These are phyloP conservation scores for Thraustochytrium sp. DNA, from an alignment of 352 stramenopile genomes.

Conservation along the genomic window DNA sequence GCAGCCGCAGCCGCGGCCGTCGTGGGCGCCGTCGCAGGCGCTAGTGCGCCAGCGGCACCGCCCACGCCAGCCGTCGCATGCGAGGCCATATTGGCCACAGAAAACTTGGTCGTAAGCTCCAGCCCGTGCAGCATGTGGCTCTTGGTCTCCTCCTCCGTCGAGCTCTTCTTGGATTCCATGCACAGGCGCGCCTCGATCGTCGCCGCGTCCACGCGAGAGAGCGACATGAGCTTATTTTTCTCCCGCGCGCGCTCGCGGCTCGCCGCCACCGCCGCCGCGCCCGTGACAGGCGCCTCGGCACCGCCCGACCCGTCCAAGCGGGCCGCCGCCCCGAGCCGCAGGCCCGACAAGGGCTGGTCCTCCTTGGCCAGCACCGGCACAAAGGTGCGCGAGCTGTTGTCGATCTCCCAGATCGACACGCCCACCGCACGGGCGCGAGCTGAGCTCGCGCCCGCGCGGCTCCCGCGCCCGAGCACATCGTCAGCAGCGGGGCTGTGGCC, in stretches of 20 bases:
- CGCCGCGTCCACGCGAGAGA: constrained; percentile 15
- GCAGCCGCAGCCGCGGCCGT: background rate
- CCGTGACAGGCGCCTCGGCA: background rate
- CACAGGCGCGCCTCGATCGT: constrained; percentile 33
- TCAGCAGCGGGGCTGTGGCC: too few species aligned
- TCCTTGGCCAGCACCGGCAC: constrained; percentile 24
- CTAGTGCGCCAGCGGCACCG: background rate
- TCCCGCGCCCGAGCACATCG: too few species aligned
- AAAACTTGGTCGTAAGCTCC: constrained; percentile 2
- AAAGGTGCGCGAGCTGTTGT: constrained; percentile 41
- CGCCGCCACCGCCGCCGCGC: background rate
- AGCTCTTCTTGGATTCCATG: constrained; percentile 39
- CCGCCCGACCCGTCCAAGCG: too few species aligned
- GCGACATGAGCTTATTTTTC: constrained; percentile 27
- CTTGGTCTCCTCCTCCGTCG: constrained; percentile 10
- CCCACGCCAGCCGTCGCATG: too few species aligned
- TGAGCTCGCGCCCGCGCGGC: background rate
- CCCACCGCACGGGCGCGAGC: background rate
- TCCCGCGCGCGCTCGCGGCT: background rate
- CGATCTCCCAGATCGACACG: constrained; percentile 39
- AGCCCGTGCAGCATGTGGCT: constrained; percentile 28
- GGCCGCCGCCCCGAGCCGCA: background rate
- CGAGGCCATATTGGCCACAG: background rate
- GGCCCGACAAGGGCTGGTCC: background rate
- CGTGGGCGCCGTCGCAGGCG: background rate